phyloP scores from a whole-genome alignment of 176 grass and related monocot genomes.

The Avena sativa region DNA sequence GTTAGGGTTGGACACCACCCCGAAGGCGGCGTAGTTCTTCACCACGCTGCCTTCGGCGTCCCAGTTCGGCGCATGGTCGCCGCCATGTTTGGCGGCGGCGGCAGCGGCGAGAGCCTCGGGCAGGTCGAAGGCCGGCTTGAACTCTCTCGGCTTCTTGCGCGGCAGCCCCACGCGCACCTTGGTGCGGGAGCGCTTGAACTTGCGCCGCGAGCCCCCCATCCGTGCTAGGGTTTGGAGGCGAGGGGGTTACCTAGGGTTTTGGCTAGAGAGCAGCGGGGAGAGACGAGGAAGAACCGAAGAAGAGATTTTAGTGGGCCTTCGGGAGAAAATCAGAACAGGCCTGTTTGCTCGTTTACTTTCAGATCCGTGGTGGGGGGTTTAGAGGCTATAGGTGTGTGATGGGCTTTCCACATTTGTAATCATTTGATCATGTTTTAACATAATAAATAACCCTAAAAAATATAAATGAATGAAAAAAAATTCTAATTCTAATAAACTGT shows the following conservation, averaged over 20 bases:
- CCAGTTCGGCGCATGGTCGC: slow-evolving; percentile 43
- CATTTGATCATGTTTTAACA: too few species aligned
- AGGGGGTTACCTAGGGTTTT: slow-evolving; percentile 32
- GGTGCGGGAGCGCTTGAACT: slow-evolving; percentile 78
- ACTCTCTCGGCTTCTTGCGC: slow-evolving; percentile 68
- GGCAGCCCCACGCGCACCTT: slow-evolving; percentile 86
- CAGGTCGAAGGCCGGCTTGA: slow-evolving; percentile 76
- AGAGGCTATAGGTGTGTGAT: too few species aligned
- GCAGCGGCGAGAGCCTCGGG: slow-evolving; percentile 68
- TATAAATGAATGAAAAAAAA: too few species aligned
- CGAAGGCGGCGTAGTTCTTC: slow-evolving; percentile 85
- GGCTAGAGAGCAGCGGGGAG: not conserved
- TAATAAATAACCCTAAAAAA: too few species aligned
- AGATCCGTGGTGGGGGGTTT: too few species aligned
- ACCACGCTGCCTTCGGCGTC: slow-evolving; percentile 84
- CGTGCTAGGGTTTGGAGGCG: slow-evolving; percentile 22
- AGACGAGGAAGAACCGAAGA: not conserved
- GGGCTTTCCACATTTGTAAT: too few species aligned
- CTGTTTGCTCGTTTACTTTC: not conserved
- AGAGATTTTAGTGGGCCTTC: slow-evolving; percentile 21
- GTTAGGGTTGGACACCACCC: slow-evolving; percentile 89
- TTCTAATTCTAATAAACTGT: too few species aligned
- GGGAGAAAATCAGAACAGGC: not conserved
- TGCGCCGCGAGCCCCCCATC: slow-evolving; percentile 89
- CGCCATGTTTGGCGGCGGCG: slow-evolving; percentile 21